phyloP scores from a whole-genome alignment of 179 eudicot genomes.

The Carnegiea gigantea region DNA sequence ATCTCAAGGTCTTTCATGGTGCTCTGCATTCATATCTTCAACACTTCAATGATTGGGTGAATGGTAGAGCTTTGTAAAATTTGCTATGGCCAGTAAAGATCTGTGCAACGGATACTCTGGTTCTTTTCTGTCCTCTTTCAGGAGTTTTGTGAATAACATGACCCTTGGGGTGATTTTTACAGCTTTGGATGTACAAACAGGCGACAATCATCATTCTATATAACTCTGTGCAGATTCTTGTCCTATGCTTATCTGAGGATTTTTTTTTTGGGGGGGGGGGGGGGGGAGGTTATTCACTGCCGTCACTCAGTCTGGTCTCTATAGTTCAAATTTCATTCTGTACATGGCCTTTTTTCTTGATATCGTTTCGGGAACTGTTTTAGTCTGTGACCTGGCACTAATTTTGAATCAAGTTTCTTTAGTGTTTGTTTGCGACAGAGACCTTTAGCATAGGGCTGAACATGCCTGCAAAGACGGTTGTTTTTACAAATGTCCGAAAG shows the following conservation, averaged over 20 bases:
- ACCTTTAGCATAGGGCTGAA: slow-evolving; percentile 96
- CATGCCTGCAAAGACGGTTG: slow-evolving; percentile 99
- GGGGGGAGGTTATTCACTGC: not conserved
- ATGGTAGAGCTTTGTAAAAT: not conserved
- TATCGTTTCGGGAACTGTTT: not conserved
- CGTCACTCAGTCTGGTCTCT: not conserved
- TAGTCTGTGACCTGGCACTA: not conserved
- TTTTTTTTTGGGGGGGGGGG: no score
- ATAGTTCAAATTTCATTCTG: not conserved
- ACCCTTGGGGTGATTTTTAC: not conserved
- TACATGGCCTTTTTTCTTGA: not conserved
- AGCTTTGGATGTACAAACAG: not conserved
- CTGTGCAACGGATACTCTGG: not conserved
- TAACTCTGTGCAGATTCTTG: no score
- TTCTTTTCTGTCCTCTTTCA: not conserved
- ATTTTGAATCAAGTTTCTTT: slow-evolving; percentile 31
- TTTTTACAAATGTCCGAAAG: slow-evolving; percentile 94
- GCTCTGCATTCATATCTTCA: not conserved
- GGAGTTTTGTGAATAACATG: not conserved
- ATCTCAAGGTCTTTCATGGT: not conserved
- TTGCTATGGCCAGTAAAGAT: not conserved
- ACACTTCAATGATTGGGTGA: not conserved
- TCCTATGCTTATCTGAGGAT: not conserved
- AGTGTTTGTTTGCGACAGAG: slow-evolving; percentile 99
- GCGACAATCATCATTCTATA: no score